Base-by-base conservation (phyloP, 805 yeast species). In the Kluyveromyces dobzhanskii region DNA sequence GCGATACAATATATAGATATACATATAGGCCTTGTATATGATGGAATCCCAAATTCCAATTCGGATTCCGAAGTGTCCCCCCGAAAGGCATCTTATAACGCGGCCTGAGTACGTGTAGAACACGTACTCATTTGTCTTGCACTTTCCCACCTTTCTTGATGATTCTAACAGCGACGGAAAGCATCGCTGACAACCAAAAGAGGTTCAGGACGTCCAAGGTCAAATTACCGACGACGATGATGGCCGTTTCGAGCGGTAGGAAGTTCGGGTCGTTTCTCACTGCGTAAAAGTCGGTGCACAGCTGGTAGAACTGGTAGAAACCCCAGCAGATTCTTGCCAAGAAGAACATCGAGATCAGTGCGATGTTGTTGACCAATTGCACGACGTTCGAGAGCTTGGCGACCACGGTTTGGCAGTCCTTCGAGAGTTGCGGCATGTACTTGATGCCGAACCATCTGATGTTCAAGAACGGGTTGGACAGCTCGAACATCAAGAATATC, bases 381-480 rank as follows among this genome's bases (percentile, higher is more conserved):
- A 61, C 1, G 87, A 21, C 82, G 65, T 50, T 70, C 2, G 94
- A 90, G 12, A 50, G 1, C 12, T 40, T 45, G 13, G 41, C 37
- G 14, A 30, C 25, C 9, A 30, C 8, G 14, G 35, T 17, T 9
- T 41, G 49, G n/a, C 45, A 41, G 11, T 32, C 34, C n/a, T 38
- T 41, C 7, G 45, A 27, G 12, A 42, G 30, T 14, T 42, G 45
- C 17, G 54, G 54, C 23, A 48, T 39, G 32, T 47, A 59, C 36
- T 59, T 54, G 33, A 49, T 44, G 14, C 85, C 78, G 59, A 82
- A 85, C 95, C 95, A 87, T 62, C 90, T 79, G 49, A 84, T 56
- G 61, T 87, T 88, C 45, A 87, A 85, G 59, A 86, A 86, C 11
- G 96, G 95, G 12, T 95, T 85, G 30, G 92, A 80, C 40, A 81